Evolutionary conservation across 2,329 filamentous ascomycete genomes (phyloP).

Genomic region (Paracoccidioides lutzii): DNA sequence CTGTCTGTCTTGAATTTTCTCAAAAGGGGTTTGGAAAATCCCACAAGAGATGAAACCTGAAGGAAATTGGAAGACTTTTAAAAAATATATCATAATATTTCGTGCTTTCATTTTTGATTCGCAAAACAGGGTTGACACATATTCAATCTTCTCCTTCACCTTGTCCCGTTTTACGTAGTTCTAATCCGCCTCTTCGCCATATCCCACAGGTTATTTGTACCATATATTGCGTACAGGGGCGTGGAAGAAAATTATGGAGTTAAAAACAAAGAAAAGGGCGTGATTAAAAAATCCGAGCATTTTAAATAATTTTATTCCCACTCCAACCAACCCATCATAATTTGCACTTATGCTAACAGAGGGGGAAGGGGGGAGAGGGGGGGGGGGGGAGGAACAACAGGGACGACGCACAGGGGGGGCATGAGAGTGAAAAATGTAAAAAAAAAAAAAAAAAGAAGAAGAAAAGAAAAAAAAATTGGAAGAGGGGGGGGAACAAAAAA

Average conservation of each 20-base stretch:
- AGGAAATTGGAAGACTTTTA: too few species aligned
- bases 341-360: not conserved
- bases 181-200: not conserved
- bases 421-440: not conserved
- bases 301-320: not conserved
- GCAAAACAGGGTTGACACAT: too few species aligned
- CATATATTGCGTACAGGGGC: not conserved
- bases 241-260: not conserved
- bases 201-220: too few species aligned
- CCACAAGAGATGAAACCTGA: too few species aligned
- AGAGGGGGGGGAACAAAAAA: not conserved
- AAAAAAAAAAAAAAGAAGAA: not conserved
- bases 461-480: not conserved
- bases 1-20: too few species aligned
- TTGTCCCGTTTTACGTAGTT: too few species aligned
- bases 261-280: not conserved
- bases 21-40: too few species aligned
- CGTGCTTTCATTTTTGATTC: too few species aligned
- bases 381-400: not conserved
- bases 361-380: not conserved
- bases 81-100: too few species aligned
- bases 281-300: not conserved
- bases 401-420: too few species aligned
- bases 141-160: too few species aligned
- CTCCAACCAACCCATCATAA: slow-evolving; percentile 1